Conservation (phyloP, 169 alveolate genomes). For the Theileria annulata region DNA sequence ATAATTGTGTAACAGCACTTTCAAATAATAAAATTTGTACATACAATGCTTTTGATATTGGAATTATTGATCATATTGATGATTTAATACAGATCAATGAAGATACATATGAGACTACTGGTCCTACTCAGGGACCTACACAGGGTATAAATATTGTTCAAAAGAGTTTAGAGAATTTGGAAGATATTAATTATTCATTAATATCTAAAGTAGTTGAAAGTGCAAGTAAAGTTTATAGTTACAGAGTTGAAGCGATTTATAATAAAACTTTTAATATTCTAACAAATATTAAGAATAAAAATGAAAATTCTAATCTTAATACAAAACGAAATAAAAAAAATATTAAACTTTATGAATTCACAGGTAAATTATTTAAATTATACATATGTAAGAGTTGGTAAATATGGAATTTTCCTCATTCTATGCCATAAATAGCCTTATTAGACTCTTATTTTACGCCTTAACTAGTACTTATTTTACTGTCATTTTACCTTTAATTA, state of each 20-base stretch:
- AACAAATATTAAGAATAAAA: conserved; percentile 67
- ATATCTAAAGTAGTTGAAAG: conserved; percentile 80
- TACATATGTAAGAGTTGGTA: no score
- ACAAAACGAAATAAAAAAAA: conserved; percentile 14
- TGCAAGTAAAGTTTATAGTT: conserved; percentile 77
- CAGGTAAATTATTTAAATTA: not conserved
- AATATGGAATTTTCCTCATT: no score
- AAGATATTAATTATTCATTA: conserved; percentile 66
- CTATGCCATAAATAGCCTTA: no score
- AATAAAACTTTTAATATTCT: conserved; percentile 76
- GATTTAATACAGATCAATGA: conserved; percentile 78
- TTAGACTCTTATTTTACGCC: no score
- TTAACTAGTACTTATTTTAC: no score
- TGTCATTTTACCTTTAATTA: no score
- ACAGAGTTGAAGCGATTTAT: conserved; percentile 79
- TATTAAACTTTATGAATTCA: conserved; percentile 12
- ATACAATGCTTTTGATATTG: conserved; percentile 82
- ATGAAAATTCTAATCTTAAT: not conserved
- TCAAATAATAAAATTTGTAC: conserved; percentile 81
- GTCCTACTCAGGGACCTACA: no score
- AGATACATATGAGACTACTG: conserved; percentile 57
- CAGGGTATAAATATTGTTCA: no score
- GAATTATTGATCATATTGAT: conserved; percentile 80
- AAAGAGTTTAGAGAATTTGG: not conserved
- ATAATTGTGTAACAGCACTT: conserved; percentile 77